Evolutionary conservation across 2,329 filamentous ascomycete species (phyloP), one percentile per base, ranked within the genome.

Genomic region (Alternaria panax): DNA sequence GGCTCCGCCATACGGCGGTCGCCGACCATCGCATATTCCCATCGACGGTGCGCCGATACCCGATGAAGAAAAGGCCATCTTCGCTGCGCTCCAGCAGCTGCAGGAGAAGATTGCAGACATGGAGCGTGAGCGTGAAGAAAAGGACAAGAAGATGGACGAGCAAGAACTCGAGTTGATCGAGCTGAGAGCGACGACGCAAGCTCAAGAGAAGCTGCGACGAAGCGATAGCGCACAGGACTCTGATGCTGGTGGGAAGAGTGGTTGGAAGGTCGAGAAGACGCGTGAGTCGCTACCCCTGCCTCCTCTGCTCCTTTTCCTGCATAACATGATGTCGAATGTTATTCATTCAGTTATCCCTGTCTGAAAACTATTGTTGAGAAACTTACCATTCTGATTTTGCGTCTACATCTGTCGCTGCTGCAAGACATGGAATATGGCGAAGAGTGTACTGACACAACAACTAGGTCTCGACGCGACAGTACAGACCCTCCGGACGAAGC

Each of bases 281-380:
- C 80, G 86, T 88, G 80, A 81, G 85, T 82, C 56, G 6, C 7
- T 51, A 30, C 36, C 38, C 56, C 56, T 45, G n/a, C n/a, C 64
- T 45, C 58, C 54, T 50, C 55, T 52, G 61, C 52, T 57, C 60
- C 51, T 51, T 34, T 27, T 6, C 32, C 58, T 62, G 59, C 57
- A 54, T 86, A 67, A 65, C 41, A 71, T 68, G 70, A 92, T 91
- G 92, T 87, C 89, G 90, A 83, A 85, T 76, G 85, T 84, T 86
- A 85, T 87, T 87, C 86, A 89, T 85, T 75, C 77, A 79, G 74
- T 78, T 78, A 78, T 78, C 76, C 94, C 94, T 97, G 92, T 91
- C 94, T 95, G 92, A 97, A 96, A 81, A 83, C 83, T 79, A 82
- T 80, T 97, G 93, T 96, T 93, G 93, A 97, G n/a, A 87, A 88